These are phyloP conservation scores for Fusarium nurragi DNA, from an alignment of 2,329 filamentous ascomycete species.

Conservation along the genomic window DNA sequence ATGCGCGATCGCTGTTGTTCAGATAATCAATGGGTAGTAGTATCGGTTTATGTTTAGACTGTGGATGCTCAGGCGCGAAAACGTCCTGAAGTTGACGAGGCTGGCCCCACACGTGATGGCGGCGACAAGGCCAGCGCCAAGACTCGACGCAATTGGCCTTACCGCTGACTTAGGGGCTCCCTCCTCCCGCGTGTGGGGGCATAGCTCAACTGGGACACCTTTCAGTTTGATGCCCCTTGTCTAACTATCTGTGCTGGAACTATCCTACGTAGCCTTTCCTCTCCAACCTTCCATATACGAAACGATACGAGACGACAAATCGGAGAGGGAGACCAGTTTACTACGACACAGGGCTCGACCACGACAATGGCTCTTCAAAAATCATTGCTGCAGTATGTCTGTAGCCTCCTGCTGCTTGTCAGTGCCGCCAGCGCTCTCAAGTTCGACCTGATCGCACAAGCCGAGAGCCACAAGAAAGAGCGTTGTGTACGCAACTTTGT, in stretches of 20 bases:
- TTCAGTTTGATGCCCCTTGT: conserved; percentile 44
- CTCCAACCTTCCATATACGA: conserved; percentile 21
- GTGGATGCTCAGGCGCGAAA: conserved; percentile 31
- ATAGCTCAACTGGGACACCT: conserved; percentile 46
- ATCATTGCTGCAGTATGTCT: conserved; percentile 67
- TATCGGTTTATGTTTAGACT: conserved; percentile 9
- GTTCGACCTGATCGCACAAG: conserved; percentile 85
- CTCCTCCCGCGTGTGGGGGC: conserved; percentile 37
- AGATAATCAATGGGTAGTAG: conserved; percentile 18
- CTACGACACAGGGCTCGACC: conserved; percentile 3
- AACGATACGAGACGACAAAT: conserved; percentile 5
- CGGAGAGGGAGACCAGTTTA: conserved; percentile 18
- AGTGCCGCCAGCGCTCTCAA: conserved; percentile 76
- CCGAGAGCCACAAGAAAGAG: conserved; percentile 70
- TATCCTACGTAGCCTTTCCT: conserved; percentile 41
- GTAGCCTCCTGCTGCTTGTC: conserved; percentile 66
- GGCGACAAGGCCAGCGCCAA: conserved; percentile 39
- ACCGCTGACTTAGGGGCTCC: conserved; percentile 1
- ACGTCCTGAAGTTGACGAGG: conserved; percentile 41
- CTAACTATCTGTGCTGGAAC: conserved; percentile 21
- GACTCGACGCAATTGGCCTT: conserved; percentile 27
- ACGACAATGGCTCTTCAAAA: conserved; percentile 59
- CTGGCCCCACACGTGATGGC: conserved; percentile 47
- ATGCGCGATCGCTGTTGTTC: conserved; percentile 23
- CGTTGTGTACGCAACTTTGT: conserved; percentile 98